Evolutionary conservation across 208 protist genomes (phyloP).

Genomic region (Crithidia sp.): DNA sequence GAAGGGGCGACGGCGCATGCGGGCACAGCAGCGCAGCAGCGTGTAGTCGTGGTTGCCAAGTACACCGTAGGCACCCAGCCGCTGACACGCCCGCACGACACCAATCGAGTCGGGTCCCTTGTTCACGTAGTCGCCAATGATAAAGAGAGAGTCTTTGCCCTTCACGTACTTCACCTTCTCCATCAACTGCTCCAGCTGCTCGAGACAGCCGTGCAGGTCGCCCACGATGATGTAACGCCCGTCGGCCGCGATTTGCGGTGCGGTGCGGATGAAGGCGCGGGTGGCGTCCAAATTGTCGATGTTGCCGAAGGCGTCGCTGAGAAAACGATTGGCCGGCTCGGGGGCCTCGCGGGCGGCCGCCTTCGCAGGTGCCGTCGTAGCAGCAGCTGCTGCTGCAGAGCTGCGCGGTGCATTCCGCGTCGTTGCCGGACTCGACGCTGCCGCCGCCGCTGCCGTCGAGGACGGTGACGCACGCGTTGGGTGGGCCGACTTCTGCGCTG

Average conservation of each 20-base stretch:
- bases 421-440: not conserved
- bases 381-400: not conserved
- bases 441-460: not conserved
- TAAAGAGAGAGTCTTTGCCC: slow-evolving; percentile 77
- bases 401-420: not conserved
- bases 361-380: slow-evolving; percentile 2
- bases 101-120: slow-evolving; percentile 89
- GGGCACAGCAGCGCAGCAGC: slow-evolving; percentile 69
- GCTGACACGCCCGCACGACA: slow-evolving; percentile 67
- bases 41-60: slow-evolving; percentile 92
- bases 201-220: slow-evolving; percentile 90
- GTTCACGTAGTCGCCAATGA: slow-evolving; percentile 90
- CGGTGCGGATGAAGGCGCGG: slow-evolving; percentile 71
- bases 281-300: slow-evolving; percentile 73
- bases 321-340: slow-evolving; percentile 34
- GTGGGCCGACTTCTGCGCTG: not conserved
- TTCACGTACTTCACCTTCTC: slow-evolving; percentile 80
- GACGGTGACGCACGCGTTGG: not conserved
- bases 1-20: slow-evolving; percentile 50
- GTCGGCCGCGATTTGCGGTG: slow-evolving; percentile 38
- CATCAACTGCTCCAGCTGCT: slow-evolving; percentile 80
- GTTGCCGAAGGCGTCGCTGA: slow-evolving; percentile 27
- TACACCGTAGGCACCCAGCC: slow-evolving; percentile 75
- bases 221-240: slow-evolving; percentile 88
- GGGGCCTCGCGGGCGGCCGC: not conserved